Conservation (phyloP, 2,329 filamentous ascomycete genomes). For the Paramyrothecium roridum region DNA sequence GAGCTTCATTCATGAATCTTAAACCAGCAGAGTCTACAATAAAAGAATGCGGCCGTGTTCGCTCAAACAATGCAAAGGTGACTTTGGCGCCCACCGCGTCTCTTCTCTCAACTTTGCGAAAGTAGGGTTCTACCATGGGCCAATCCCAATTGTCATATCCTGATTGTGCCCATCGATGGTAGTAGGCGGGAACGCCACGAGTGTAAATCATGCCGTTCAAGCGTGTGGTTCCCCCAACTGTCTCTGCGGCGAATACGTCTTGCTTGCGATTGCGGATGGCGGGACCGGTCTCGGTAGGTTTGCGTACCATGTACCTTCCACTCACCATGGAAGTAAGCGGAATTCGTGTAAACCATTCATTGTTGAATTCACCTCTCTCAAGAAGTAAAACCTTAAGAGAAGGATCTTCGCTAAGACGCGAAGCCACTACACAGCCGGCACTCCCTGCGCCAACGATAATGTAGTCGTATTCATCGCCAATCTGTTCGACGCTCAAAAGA, state of each 20-base stretch:
- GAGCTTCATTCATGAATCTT: too few species aligned
- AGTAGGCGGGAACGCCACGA: constrained; percentile 1
- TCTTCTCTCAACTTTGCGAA: background rate
- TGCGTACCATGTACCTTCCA: too few species aligned
- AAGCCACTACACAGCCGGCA: background rate
- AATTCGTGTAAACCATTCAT: background rate
- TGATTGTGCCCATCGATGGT: background rate
- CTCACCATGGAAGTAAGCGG: background rate
- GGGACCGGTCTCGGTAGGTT: background rate
- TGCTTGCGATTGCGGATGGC: constrained; percentile 5
- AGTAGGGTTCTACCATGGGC: background rate
- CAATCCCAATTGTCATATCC: background rate
- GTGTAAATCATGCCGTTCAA: background rate
- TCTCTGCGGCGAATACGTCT: background rate
- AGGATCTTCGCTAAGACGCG: background rate
- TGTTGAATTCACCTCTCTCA: background rate
- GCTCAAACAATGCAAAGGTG: too few species aligned
- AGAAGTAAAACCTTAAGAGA: background rate
- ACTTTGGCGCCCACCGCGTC: too few species aligned
- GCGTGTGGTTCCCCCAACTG: constrained; percentile 23
- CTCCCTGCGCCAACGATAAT: constrained; percentile 5
- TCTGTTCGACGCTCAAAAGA: too few species aligned
- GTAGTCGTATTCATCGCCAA: background rate
- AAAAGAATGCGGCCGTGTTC: too few species aligned
- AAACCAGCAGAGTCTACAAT: too few species aligned